A percentile compares a stretch with the other conserved stretches of the same genome.
Evolutionary conservation across 1,284 basidiomycete species (phyloP).

Genomic region (Boletellus sp.): DNA sequence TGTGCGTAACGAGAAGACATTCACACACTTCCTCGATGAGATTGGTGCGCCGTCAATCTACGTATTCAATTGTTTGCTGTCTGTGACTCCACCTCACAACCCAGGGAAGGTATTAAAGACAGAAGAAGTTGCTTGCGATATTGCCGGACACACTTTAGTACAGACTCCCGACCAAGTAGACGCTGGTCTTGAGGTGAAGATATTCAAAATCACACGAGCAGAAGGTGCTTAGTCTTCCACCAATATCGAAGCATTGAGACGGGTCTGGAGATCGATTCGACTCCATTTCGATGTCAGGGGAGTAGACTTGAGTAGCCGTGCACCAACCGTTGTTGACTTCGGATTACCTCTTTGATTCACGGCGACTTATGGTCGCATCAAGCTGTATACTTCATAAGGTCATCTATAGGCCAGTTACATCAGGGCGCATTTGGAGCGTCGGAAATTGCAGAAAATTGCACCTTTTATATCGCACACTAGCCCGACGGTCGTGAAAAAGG

Average conservation of each 20-base stretch:
- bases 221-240: slow-evolving; percentile 4
- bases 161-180: slow-evolving; percentile 25
- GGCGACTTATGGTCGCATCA: not conserved
- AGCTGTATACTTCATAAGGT: slow-evolving; percentile 3
- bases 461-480: slow-evolving; percentile 1
- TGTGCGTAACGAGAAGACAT: slow-evolving; percentile 45
- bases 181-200: slow-evolving; percentile 35
- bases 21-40: slow-evolving; percentile 37
- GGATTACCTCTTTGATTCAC: slow-evolving; percentile 8
- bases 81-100: slow-evolving; percentile 13
- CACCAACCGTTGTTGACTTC: slow-evolving; percentile 7
- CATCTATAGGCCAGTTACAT: not conserved
- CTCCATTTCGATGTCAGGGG: slow-evolving; percentile 3
- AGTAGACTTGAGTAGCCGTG: not conserved
- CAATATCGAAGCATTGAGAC: slow-evolving; percentile 35
- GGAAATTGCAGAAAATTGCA: slow-evolving; percentile 3
- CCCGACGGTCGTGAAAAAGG: slow-evolving; percentile 1
- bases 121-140: slow-evolving; percentile 25
- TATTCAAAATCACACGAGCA: slow-evolving; percentile 34
- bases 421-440: not conserved
- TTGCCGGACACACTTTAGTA: slow-evolving; percentile 9
- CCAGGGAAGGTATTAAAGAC: slow-evolving; percentile 19
- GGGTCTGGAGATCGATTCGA: slow-evolving; percentile 43
- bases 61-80: not conserved
- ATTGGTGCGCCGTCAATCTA: slow-evolving; percentile 32